phyloP scores from a whole-genome alignment of 805 yeast genomes.

The Candida tammaniensis region DNA sequence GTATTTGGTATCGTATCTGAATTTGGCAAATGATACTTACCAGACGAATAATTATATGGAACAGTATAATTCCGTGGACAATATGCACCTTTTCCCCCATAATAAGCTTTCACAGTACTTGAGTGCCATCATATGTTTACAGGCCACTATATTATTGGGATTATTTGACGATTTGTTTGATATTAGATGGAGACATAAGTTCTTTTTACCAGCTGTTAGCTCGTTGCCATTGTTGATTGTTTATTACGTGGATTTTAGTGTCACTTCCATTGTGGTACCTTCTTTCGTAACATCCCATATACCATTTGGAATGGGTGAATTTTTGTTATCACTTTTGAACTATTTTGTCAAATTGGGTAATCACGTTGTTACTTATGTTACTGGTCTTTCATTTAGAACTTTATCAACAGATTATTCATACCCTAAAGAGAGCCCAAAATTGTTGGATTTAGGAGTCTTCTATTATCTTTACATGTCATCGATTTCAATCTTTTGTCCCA shows the following conservation, averaged over 20 bases:
- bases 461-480: constrained; percentile 91
- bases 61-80: constrained; percentile 31
- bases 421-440: constrained; percentile 37
- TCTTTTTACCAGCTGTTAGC: constrained; percentile 92
- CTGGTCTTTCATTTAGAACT: constrained; percentile 40
- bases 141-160: constrained; percentile 81
- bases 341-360: constrained; percentile 27
- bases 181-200: constrained; percentile 95
- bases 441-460: constrained; percentile 71
- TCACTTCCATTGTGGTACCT: constrained; percentile 84
- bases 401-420: constrained; percentile 33
- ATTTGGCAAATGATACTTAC: constrained; percentile 33
- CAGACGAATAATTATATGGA: constrained; percentile 29
- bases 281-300: constrained; percentile 46
- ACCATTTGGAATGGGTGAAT: constrained; percentile 24
- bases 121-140: constrained; percentile 79
- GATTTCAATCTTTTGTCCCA: constrained; percentile 90
- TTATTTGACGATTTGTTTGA: constrained; percentile 94
- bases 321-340: constrained; percentile 19
- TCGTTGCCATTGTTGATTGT: constrained; percentile 88
- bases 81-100: constrained; percentile 62
- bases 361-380: constrained; percentile 25
- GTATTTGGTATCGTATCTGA: constrained; percentile 53
- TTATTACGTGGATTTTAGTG: constrained; percentile 91
- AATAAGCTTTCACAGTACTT: constrained; percentile 80